Evolutionary conservation across 257 asterid genomes (phyloP).

Genomic region (Nicotiana obtusifolia): DNA sequence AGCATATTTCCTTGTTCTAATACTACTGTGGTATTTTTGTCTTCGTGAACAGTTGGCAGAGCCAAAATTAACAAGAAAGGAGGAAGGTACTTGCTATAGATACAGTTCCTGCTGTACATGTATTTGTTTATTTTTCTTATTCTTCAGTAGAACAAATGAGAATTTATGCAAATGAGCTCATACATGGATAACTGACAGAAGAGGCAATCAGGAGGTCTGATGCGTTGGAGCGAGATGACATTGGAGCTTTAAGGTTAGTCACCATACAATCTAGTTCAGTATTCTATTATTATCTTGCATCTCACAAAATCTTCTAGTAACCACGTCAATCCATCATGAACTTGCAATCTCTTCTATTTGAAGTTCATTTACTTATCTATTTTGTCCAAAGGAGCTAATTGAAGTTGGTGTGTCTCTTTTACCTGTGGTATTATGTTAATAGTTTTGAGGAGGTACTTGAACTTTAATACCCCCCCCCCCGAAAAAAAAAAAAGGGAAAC

Average conservation of each 20-base stretch:
- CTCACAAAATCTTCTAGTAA: neutral
- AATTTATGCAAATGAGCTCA: conserved; percentile 6
- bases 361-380: neutral
- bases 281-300: neutral
- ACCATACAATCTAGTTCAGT: neutral
- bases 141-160: neutral
- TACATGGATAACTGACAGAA: conserved; percentile 38
- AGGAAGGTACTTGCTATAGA: conserved; percentile 58
- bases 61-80: conserved; percentile 55
- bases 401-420: too few relatives aligned
- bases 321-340: neutral
- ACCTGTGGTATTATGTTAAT: too few relatives aligned
- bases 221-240: conserved; percentile 72
- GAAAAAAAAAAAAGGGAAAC: neutral
- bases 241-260: conserved; percentile 58
- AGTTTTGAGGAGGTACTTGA: too few relatives aligned
- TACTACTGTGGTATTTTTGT: conserved; percentile 7
- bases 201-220: conserved; percentile 77
- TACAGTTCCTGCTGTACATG: neutral
- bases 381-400: neutral
- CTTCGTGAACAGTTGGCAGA: conserved; percentile 49
- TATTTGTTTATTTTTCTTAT: neutral
- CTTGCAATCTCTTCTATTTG: neutral
- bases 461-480: too few relatives aligned
- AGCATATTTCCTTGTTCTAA: neutral